A percentile compares a stretch with the other conserved stretches of the same genome.
Evolutionary conservation across 495 filamentous ascomycete genomes (phyloP).

Genomic region (Baudoinia panamericana): DNA sequence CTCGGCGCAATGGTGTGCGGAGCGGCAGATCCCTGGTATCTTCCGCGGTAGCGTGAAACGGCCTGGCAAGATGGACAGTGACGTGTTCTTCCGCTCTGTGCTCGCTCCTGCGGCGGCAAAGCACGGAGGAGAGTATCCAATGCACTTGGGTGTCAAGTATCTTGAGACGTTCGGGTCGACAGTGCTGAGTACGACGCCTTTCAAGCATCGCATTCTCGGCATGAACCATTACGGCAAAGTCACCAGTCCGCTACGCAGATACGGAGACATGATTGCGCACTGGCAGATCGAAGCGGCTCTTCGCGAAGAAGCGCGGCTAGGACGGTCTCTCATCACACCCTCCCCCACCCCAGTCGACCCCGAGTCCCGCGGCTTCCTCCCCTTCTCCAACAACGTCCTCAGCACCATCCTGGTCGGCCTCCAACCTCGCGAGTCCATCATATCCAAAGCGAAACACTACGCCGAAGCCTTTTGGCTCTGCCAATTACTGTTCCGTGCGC

Average conservation of each 20-base stretch:
- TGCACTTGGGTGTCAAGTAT: constrained; percentile 26
- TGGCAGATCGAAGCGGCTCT: constrained; percentile 85
- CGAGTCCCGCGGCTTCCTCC: constrained; percentile 36
- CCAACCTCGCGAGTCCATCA: constrained; percentile 36
- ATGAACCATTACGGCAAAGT: constrained; percentile 59
- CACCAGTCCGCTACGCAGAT: constrained; percentile 79
- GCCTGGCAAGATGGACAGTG: constrained; percentile 36
- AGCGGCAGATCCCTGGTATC: constrained; percentile 63
- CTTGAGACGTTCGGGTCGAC: constrained; percentile 38
- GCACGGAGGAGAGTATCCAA: constrained; percentile 19
- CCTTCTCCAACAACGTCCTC: constrained; percentile 47
- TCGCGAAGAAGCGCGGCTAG: constrained; percentile 49
- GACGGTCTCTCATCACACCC: constrained; percentile 40
- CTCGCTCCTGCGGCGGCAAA: constrained; percentile 24
- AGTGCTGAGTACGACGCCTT: constrained; percentile 35
- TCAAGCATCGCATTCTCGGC: constrained; percentile 51
- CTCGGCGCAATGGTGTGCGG: constrained; percentile 57
- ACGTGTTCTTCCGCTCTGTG: constrained; percentile 24
- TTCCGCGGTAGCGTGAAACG: constrained; percentile 58
- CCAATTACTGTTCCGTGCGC: constrained; percentile 61
- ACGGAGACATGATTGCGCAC: constrained; percentile 68
- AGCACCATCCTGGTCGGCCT: constrained; percentile 41
- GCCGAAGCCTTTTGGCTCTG: constrained; percentile 48
- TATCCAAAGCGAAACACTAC: constrained; percentile 27
- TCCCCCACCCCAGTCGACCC: constrained; percentile 11